Percentiles rank a stretch among this genome's conserved stretches.
Conservation (phyloP, 2,329 filamentous ascomycete species). For the Hymenoscyphus infarciens region DNA sequence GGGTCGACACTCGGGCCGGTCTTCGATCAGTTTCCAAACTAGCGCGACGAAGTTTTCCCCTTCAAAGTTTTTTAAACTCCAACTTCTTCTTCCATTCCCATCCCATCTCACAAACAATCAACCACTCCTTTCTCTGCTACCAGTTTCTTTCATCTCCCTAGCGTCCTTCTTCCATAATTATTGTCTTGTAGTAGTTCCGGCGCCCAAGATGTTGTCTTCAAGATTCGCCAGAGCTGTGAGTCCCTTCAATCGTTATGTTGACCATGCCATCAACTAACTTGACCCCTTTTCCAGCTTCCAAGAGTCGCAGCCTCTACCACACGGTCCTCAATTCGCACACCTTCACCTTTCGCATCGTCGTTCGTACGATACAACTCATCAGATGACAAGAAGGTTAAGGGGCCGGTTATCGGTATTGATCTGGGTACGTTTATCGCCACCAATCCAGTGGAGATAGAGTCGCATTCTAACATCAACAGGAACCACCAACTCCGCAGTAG, state of each 20-base stretch:
- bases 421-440: constrained; percentile 59
- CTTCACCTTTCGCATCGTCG: constrained; percentile 66
- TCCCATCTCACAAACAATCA: constrained; percentile 14
- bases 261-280: constrained; percentile 29
- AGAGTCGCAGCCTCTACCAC: constrained; percentile 67
- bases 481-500: constrained; percentile 96
- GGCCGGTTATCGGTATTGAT: constrained; percentile 97
- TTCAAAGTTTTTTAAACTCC: constrained; percentile 6
- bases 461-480: constrained; percentile 42
- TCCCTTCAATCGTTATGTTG: constrained; percentile 30
- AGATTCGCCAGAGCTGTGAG: constrained; percentile 73
- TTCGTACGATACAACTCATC: constrained; percentile 77
- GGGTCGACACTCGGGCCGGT: not conserved
- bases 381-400: constrained; percentile 81
- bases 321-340: constrained; percentile 67
- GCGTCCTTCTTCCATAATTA: constrained; percentile 15
- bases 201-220: constrained; percentile 65
- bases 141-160: constrained; percentile 17
- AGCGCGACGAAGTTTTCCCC: constrained; percentile 6
- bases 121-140: constrained; percentile 23
- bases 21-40: constrained; percentile 11
- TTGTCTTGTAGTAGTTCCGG: constrained; percentile 20
- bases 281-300: constrained; percentile 58
- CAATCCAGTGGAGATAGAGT: not conserved
- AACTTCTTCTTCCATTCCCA: constrained; percentile 8